These are phyloP conservation scores for Kokia cookei DNA, from an alignment of 441 rosid species.

Conservation along the genomic window DNA sequence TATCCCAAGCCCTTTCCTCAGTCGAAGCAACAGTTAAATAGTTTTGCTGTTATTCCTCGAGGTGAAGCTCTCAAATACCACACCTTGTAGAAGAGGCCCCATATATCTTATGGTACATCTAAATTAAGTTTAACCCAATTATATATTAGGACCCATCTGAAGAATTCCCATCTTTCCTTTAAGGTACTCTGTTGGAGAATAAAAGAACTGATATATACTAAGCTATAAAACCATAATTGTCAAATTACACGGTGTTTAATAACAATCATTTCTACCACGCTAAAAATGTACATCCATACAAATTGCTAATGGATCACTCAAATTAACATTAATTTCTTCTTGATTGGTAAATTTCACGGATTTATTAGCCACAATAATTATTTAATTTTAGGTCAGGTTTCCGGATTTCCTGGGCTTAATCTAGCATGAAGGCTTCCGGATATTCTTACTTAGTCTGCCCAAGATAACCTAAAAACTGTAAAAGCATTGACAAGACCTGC, in stretches of 20 bases:
- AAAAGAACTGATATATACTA: not conserved
- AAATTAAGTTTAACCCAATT: not conserved
- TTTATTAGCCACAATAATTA: not conserved
- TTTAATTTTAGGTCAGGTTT: not conserved
- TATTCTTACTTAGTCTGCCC: not conserved
- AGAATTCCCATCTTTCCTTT: not conserved
- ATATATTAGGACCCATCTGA: not conserved
- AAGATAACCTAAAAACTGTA: not conserved
- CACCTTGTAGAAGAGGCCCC: not conserved
- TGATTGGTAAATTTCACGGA: not conserved
- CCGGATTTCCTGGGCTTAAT: not conserved
- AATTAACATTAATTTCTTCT: not conserved
- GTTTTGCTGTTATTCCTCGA: not conserved
- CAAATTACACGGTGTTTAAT: not conserved
- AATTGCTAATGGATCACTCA: not conserved
- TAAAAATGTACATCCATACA: not conserved
- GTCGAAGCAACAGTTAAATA: not conserved
- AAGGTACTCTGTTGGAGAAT: not conserved
- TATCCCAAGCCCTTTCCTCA: not conserved
- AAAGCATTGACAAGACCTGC: not conserved
- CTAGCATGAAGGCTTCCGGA: not conserved
- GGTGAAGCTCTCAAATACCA: not conserved
- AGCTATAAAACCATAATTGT: not conserved
- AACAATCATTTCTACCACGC: not conserved
- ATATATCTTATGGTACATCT: not conserved